These are phyloP conservation scores for Galium porrigens DNA, from an alignment of 305 asterid genomes.

Conservation along the genomic window DNA sequence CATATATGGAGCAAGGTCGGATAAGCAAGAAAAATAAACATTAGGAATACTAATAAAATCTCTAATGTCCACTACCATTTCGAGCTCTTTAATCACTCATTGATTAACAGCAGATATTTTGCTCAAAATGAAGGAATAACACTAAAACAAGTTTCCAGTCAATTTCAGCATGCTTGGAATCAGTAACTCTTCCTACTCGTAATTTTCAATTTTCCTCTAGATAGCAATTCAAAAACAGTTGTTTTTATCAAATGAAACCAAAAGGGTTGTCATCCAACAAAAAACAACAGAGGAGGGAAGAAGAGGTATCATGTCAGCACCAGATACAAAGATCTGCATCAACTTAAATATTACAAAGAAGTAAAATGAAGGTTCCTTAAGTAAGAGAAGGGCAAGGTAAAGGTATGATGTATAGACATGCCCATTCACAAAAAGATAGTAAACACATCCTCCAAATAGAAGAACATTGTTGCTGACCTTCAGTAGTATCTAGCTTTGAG, in stretches of 20 bases:
- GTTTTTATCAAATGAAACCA: neutral
- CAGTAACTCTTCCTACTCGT: neutral
- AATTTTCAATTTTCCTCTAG: neutral
- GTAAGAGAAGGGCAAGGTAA: neutral
- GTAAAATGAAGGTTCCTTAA: neutral
- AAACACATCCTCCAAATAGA: neutral
- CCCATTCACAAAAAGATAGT: neutral
- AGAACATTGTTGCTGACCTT: constrained; percentile 33
- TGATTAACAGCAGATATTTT: neutral
- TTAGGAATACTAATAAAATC: too few species aligned
- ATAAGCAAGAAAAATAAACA: neutral
- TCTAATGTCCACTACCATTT: neutral
- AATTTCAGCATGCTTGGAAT: neutral
- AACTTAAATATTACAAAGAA: neutral
- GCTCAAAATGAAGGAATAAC: neutral
- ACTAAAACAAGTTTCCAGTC: too few species aligned
- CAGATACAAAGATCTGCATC: neutral
- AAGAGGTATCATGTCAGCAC: neutral
- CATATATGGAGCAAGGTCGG: neutral
- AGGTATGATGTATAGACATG: neutral
- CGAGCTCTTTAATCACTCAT: neutral
- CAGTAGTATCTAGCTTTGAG: constrained; percentile 45
- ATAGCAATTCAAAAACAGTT: neutral
- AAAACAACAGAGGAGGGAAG: too few species aligned
- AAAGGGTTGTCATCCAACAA: neutral